Evolutionary conservation across 805 yeast genomes (phyloP), one percentile per base, ranked within the genome.

Genomic region (Nakazawaea wickerhamii): DNA sequence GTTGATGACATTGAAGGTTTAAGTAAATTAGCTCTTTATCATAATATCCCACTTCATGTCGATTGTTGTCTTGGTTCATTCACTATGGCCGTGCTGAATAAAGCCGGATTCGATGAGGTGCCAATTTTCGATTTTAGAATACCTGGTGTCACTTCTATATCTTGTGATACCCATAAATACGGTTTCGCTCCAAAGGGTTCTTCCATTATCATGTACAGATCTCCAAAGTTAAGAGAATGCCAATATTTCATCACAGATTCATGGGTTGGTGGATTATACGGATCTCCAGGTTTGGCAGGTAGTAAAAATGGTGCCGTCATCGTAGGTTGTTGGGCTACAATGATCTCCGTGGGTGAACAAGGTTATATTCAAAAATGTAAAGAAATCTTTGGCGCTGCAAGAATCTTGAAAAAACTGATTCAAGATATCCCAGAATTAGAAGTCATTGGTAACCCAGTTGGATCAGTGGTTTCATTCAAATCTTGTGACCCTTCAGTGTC

Each of bases 121-220:
- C 83, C 84, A 5, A 55, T 65, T 10, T 90, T 91, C 63, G 98
- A 93, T 59, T 91, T 91, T 65, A 68, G 91, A 50, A 71, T 88
- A 2, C 83, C 87, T 1, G 93, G 93, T 25, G 98, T 93, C n/a
- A 93, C 98, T 1, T 89, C 97, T 2, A 91, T 91, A 45, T 86
- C 96, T n/a, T 93, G 98, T 64, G 99, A 91, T 60, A 91, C 99
- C n/a, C 99, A 91, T 69, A 91, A 91, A 62, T 91, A 91, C 57
- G 99, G 98, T 1, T 93, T 91, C 70, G 97, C 98, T 7, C 99
- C 99, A 30, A 91, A 91, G 63, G 99, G 99, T 8, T 83, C 95
- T 0, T 87, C 96, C 1, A 74, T 91, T 19, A 84, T 93, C 53
- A 83, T 93, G 95, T 93, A 93, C 62, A 75, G 97, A 36, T 64